These are phyloP conservation scores for Artemisia tridentata DNA, from an alignment of 129 eudicot genomes.

Conservation along the genomic window DNA sequence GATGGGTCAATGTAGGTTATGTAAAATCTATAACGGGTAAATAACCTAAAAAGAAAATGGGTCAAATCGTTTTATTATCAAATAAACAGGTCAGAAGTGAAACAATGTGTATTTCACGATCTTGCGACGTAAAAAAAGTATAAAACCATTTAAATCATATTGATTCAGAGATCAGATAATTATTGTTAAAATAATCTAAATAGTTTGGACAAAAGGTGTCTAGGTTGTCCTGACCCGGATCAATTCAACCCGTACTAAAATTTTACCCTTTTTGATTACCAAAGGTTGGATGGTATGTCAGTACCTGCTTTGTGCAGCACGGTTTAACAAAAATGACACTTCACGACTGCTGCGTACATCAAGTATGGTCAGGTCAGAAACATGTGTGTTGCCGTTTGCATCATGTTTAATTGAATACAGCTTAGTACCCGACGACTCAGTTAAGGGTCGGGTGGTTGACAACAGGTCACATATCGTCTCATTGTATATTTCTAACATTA, in stretches of 20 bases:
- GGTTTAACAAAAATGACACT: constrained; percentile 81
- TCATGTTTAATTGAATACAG: constrained; percentile 88
- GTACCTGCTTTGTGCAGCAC: constrained; percentile 95
- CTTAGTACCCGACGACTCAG: constrained; percentile 46
- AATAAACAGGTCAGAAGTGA: too few relatives aligned
- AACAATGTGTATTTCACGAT: too few relatives aligned
- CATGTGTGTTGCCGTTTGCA: constrained; percentile 79
- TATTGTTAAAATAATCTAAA: neutral
- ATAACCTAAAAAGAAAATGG: constrained; percentile 19
- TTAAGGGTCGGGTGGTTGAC: constrained; percentile 49
- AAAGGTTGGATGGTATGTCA: neutral
- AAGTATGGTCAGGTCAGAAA: constrained; percentile 77
- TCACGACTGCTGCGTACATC: constrained; percentile 88
- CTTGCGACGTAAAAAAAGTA: neutral
- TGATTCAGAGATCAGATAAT: neutral
- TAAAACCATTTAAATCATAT: neutral
- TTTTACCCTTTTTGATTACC: neutral
- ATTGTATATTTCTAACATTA: constrained; percentile 93
- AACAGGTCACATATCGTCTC: constrained; percentile 89
- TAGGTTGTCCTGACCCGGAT: neutral
- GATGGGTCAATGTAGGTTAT: neutral
- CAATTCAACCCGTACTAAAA: neutral
- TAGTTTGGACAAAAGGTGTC: neutral
- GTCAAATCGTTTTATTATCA: neutral
- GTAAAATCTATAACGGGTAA: neutral